Evolutionary conservation across 2,329 filamentous ascomycete genomes (phyloP), one percentile per base, ranked within the genome.

Genomic region (Exophiala alcalophila): DNA sequence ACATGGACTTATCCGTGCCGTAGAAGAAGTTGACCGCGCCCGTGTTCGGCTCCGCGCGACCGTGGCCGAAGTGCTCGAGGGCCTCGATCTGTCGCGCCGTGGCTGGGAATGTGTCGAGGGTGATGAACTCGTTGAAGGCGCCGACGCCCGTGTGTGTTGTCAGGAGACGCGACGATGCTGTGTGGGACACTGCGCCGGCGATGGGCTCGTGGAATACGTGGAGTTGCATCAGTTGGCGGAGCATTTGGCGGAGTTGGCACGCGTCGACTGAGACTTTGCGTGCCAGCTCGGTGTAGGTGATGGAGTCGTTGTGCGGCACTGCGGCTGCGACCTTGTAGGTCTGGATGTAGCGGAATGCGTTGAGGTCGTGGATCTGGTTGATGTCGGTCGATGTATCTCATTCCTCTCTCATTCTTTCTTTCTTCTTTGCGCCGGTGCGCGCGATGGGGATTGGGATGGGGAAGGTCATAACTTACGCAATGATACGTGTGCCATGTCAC

Each of bases 1-100:
- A 70, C 44, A 64, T 61, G 1, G 59, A 50, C 20, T 57, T 32
- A 16, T 57, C 55, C 2, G 56, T 59, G 10, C 49, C 44, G 29
- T 53, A 53, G 1, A 64, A 61, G 12, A 66, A 31, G 33, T 59
- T 60, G 9, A 56, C 55, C 3, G 53, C 60, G 0, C 55, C 57
- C 27, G 59, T 28, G 24, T 55, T 55, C 11, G 52, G 53, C 7
- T 50, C 43, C 1, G 37, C 32, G 5, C 50, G 56, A 1, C 43
- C 50, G 34, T 53, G 50, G 5, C 48, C 50, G 41, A 49, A 62
- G 16, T 40, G 27, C 37, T 59, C 51, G 4, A 54, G 48, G 6
- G 61, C 59, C 15, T 57, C 57, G 9, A 53, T 48, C 15, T 63
- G 31, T 4, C 47, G 37, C 5, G 41, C 31, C 1, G 56, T 55